phyloP scores from a whole-genome alignment of 179 eudicot species.

The Beta lomatogona region DNA sequence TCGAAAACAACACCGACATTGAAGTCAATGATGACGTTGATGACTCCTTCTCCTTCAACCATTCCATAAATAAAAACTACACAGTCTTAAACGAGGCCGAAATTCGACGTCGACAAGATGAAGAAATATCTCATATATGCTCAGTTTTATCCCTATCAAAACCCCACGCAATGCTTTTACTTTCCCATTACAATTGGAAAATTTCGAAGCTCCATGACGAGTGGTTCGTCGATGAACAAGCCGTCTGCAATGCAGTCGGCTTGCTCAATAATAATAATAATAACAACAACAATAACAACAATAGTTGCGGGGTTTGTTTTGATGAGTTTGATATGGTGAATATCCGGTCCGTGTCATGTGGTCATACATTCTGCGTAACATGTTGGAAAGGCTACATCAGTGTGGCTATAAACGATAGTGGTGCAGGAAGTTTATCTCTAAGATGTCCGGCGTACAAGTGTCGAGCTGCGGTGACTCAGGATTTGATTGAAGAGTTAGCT shows the following conservation, averaged over 20 bases:
- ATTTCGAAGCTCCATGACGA: slow-evolving; percentile 16
- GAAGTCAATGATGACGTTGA: too few species aligned
- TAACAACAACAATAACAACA: neutral
- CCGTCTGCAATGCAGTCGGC: slow-evolving; percentile 19
- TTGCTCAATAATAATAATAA: neutral
- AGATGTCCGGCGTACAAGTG: slow-evolving; percentile 54
- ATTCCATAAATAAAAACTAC: slow-evolving; percentile 28
- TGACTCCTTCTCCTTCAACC: too few species aligned
- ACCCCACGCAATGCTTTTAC: slow-evolving; percentile 49
- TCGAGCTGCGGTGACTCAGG: slow-evolving; percentile 42
- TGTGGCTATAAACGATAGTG: slow-evolving; percentile 3
- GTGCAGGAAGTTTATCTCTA: slow-evolving; percentile 43
- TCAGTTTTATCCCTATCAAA: slow-evolving; percentile 54
- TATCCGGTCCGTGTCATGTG: slow-evolving; percentile 26
- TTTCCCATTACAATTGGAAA: slow-evolving; percentile 53
- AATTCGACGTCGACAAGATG: slow-evolving; percentile 52
- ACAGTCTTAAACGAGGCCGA: slow-evolving; percentile 53
- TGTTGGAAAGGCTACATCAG: slow-evolving; percentile 59
- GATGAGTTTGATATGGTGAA: neutral
- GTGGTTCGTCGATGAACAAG: slow-evolving; percentile 27
- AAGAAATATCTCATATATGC: slow-evolving; percentile 45
- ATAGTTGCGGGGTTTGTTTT: slow-evolving; percentile 23
- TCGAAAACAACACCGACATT: neutral
- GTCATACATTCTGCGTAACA: slow-evolving; percentile 52
- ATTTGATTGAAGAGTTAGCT: slow-evolving; percentile 36